Conservation (phyloP, 345 rosid genomes). For the Salix caprea region DNA sequence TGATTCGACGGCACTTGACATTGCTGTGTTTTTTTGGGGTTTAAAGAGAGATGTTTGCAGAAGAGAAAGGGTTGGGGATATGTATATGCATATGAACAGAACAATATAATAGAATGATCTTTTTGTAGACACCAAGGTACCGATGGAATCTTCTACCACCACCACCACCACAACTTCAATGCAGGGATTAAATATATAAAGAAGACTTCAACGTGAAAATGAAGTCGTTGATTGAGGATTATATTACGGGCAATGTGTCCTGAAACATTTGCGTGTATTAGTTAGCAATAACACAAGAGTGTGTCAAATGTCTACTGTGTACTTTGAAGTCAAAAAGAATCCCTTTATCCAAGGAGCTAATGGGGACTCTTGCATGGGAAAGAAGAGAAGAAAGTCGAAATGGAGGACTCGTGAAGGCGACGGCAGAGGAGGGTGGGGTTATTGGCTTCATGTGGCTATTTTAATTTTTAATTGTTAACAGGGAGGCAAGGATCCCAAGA, state of each 20-base stretch:
- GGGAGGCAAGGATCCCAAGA: slow-evolving; percentile 29
- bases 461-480: background rate
- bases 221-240: slow-evolving; percentile 28
- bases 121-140: background rate
- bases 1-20: slow-evolving; percentile 11
- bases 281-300: background rate
- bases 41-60: background rate
- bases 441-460: slow-evolving; percentile 30
- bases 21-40: background rate
- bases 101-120: background rate
- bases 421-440: slow-evolving; percentile 31
- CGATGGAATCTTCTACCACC: slow-evolving; percentile 10
- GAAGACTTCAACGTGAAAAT: slow-evolving; percentile 22
- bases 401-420: slow-evolving; percentile 60
- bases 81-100: background rate
- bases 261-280: slow-evolving; percentile 18
- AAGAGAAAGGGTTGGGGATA: background rate
- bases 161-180: background rate
- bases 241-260: slow-evolving; percentile 10
- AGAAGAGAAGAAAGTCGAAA: slow-evolving; percentile 17
- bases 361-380: slow-evolving; percentile 12
- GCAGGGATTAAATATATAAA: background rate
- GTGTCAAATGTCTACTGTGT: background rate
- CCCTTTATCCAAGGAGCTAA: slow-evolving; percentile 40
- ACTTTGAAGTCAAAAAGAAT: slow-evolving; percentile 28